Base-by-base conservation (phyloP, 208 protist species). In the Leishmania turanica region DNA sequence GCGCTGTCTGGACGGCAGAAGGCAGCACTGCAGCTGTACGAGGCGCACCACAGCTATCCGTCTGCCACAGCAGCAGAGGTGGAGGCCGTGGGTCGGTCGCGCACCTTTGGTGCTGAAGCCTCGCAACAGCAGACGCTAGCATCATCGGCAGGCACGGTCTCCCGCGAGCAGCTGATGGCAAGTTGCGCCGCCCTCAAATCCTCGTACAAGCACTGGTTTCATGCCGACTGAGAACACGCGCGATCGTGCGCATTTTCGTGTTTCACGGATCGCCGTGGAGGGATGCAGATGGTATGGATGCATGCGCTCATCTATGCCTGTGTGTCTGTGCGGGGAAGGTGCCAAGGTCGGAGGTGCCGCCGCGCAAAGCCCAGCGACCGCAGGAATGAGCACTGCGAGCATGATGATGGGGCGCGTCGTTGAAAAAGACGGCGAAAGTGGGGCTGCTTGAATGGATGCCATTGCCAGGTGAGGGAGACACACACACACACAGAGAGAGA, bases 181-280 rank as follows among this genome's bases (percentile, higher is more conserved):
- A 84, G 79, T 49, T 94, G 83, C 58, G 88, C 87, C 0, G 65
- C 73, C 0, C 75, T 96, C 31, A 97, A 97, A 79, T 15, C 64
- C 1, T 80, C 75, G 21, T 95, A 91, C 81, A 64, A 70, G 49
- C 89, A 96, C 72, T 96, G 93, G 93, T 88, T 96, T n/a, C 65
- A 72, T 5, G 56, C 69, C 37, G 45, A 34, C 45, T 73, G n/a
- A 53, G 9, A 8, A 37, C 45, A 65, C 34, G n/a, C 53, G 19
- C 47, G 5, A 54, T n/a, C 17, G 31, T 49, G 45, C 15, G 31
- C 31, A 69, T 13, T 24, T 15, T 21, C 56, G 21, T 69, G n/a
- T 69, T 64, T 65, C 27, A 31, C 58, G 11, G 51, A 51, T 72
- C n/a, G 66, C 51, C 6, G 11, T 81, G 70, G 45, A 77, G 5